Evolutionary conservation across 257 asterid species (phyloP).

Genomic region (Handroanthus guayacan): DNA sequence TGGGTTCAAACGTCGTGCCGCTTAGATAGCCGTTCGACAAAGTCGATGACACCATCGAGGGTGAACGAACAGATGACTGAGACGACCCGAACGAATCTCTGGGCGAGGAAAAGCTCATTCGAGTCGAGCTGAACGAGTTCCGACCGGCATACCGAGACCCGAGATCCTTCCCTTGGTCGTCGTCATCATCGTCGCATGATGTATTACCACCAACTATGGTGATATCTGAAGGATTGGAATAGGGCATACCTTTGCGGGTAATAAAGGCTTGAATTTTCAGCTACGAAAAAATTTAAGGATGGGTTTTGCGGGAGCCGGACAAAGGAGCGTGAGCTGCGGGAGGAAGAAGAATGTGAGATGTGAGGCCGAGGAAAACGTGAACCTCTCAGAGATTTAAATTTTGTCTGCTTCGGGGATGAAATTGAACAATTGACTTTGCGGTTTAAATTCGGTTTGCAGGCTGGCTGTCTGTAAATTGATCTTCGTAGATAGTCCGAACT

Average conservation of each 20-base stretch:
- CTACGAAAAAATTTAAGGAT: neutral
- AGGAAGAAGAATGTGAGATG: neutral
- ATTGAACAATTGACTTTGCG: neutral
- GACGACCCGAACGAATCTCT: constrained; percentile 39
- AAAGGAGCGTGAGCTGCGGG: constrained; percentile 5
- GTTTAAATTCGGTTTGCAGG: neutral
- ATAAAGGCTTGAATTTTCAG: neutral
- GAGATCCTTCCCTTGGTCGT: constrained; percentile 22
- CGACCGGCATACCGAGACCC: constrained; percentile 29
- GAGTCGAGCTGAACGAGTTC: constrained; percentile 42
- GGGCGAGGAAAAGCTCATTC: constrained; percentile 49
- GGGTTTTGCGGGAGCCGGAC: constrained; percentile 27
- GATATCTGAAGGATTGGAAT: constrained; percentile 36
- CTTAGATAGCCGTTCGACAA: constrained; percentile 44
- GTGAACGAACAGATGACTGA: constrained; percentile 39
- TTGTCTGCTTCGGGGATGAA: neutral
- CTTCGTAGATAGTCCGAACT: too few relatives aligned
- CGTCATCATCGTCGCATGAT: constrained; percentile 43
- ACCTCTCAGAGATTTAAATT: constrained; percentile 6
- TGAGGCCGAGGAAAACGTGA: constrained; percentile 16
- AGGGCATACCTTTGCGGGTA: constrained; percentile 32
- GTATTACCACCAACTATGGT: constrained; percentile 20
- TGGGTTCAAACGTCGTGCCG: constrained; percentile 42
- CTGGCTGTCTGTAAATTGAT: too few relatives aligned
- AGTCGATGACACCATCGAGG: constrained; percentile 45